phyloP scores from a whole-genome alignment of 1,284 basidiomycete genomes.

The Malassezia brasiliensis region DNA sequence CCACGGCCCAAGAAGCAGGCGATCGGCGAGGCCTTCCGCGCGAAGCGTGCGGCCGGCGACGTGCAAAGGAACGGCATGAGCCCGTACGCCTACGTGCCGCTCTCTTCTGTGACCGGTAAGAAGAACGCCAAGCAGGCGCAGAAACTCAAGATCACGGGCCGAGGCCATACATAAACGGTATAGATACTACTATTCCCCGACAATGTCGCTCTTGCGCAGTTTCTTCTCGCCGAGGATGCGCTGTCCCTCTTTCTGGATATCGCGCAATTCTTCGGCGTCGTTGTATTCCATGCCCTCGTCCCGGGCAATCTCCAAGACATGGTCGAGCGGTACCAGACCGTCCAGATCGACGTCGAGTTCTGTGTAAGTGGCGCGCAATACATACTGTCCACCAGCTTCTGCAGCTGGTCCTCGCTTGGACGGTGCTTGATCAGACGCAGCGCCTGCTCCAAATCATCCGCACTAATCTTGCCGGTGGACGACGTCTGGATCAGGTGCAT shows the following conservation, averaged over 20 bases:
- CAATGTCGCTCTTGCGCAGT: conserved; percentile 38
- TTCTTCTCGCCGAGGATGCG: conserved; percentile 17
- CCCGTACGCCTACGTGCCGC: conserved; percentile 71
- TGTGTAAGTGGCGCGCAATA: neutral
- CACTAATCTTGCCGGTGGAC: conserved; percentile 79
- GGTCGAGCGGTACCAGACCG: conserved; percentile 62
- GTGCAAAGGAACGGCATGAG: conserved; percentile 68
- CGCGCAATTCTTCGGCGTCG: conserved; percentile 32
- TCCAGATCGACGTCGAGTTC: conserved; percentile 90
- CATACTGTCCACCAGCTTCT: conserved; percentile 66
- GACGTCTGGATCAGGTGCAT: conserved; percentile 91
- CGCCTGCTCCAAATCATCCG: conserved; percentile 79
- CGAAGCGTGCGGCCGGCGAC: conserved; percentile 38
- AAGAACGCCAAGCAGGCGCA: conserved; percentile 15
- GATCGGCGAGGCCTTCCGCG: conserved; percentile 40
- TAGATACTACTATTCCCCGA: conserved; percentile 19
- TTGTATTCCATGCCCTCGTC: conserved; percentile 48
- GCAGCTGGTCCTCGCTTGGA: conserved; percentile 80
- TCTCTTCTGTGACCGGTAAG: conserved; percentile 37
- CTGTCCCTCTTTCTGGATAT: conserved; percentile 30
- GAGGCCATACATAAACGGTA: neutral
- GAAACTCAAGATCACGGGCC: conserved; percentile 14
- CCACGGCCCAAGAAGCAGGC: conserved; percentile 28
- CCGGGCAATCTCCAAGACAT: conserved; percentile 48
- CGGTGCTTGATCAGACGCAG: conserved; percentile 82